A percentile compares a stretch with the other conserved stretches of the same genome.
These are phyloP conservation scores for Naganishia friedmannii DNA, from an alignment of 768 basidiomycete species.

Conservation along the genomic window DNA sequence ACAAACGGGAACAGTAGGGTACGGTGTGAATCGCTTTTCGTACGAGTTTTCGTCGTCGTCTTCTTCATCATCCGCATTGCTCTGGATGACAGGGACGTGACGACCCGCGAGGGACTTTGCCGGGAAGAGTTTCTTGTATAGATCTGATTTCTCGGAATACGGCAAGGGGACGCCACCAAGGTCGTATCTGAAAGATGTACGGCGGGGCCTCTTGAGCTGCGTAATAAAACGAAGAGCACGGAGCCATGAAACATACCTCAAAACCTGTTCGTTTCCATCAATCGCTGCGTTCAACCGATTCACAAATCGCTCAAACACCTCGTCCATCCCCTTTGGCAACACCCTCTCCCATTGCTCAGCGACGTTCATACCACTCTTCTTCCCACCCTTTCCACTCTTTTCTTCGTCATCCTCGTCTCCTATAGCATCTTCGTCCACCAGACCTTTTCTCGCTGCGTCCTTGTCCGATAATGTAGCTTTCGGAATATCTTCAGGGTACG, in stretches of 20 bases:
- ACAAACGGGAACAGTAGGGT: conserved; percentile 62
- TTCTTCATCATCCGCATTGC: conserved; percentile 34
- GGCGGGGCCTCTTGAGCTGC: neutral
- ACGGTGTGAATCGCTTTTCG: conserved; percentile 56
- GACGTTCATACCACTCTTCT: conserved; percentile 32
- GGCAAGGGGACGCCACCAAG: conserved; percentile 79
- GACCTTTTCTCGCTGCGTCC: conserved; percentile 27
- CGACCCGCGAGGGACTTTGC: conserved; percentile 45
- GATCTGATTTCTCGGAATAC: conserved; percentile 68
- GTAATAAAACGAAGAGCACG: no score
- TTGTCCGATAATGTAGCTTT: conserved; percentile 19
- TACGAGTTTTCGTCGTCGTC: conserved; percentile 39
- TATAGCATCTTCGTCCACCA: conserved; percentile 34
- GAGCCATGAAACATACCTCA: conserved; percentile 62
- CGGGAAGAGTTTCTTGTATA: conserved; percentile 69
- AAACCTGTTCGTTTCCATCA: conserved; percentile 61
- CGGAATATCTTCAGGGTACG: conserved; percentile 36
- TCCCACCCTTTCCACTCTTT: conserved; percentile 52
- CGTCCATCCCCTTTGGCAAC: conserved; percentile 68
- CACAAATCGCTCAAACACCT: conserved; percentile 79
- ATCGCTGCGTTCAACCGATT: conserved; percentile 70
- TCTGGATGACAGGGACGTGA: conserved; percentile 62
- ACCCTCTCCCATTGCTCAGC: conserved; percentile 71
- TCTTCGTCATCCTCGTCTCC: conserved; percentile 56
- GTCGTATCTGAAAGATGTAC: conserved; percentile 66